Conservation (phyloP, 2,329 filamentous ascomycete genomes). For the Grosmannia penicillata region DNA sequence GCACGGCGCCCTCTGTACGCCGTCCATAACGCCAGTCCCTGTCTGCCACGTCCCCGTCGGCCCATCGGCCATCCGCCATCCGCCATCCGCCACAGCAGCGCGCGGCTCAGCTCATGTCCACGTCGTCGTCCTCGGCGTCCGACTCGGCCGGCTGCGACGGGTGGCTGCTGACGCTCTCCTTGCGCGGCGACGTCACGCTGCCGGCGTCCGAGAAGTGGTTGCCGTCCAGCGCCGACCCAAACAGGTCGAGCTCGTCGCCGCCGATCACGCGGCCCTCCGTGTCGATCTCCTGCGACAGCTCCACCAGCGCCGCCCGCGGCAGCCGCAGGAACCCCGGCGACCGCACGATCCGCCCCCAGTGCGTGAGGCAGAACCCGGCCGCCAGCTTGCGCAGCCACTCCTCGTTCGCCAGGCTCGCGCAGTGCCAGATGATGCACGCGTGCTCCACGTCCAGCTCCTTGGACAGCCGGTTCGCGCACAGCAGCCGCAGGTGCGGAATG, state of each 20-base stretch:
- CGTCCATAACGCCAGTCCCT: too few species aligned
- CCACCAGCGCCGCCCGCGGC: constrained; percentile 65
- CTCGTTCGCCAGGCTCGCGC: constrained; percentile 76
- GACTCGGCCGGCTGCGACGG: constrained; percentile 42
- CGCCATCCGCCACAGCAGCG: too few species aligned
- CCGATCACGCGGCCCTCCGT: constrained; percentile 82
- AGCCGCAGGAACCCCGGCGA: constrained; percentile 76
- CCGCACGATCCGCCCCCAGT: constrained; percentile 89
- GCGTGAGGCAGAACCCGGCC: constrained; percentile 74
- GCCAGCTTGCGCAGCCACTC: constrained; percentile 87
- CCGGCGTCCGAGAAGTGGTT: constrained; percentile 26
- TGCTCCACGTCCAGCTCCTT: constrained; percentile 90
- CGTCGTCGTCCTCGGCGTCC: constrained; percentile 23
- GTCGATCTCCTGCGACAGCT: constrained; percentile 86
- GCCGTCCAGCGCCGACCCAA: constrained; percentile 32
- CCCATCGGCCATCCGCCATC: too few species aligned
- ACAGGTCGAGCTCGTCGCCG: constrained; percentile 61
- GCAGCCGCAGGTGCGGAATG: constrained; percentile 77
- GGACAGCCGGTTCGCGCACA: constrained; percentile 81
- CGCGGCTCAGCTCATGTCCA: constrained; percentile 12
- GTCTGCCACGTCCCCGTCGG: too few species aligned
- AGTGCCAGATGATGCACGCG: constrained; percentile 92
- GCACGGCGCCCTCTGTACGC: too few species aligned
- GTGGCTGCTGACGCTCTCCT: constrained; percentile 45
- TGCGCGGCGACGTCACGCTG: constrained; percentile 26